Percentiles rank a stretch among this genome's conserved stretches.
These are phyloP conservation scores for Cicer judaicum DNA, from an alignment of 306 rosid species.

Conservation along the genomic window DNA sequence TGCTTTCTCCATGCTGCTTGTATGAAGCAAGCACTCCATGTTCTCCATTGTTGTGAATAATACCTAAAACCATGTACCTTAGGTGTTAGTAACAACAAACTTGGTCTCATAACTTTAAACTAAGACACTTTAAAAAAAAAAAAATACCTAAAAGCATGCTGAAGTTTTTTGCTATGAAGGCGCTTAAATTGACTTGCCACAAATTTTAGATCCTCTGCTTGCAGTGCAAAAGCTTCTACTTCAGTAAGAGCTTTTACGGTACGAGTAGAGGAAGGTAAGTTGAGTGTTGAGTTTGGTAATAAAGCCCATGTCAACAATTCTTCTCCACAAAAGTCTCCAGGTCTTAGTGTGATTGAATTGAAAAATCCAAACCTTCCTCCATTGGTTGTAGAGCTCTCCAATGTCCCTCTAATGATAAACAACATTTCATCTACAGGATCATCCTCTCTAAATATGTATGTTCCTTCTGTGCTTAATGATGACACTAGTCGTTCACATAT, in stretches of 20 bases:
- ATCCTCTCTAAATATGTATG: constrained; percentile 72
- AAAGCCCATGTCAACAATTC: constrained; percentile 93
- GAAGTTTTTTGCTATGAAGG: constrained; percentile 75
- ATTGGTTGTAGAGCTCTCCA: constrained; percentile 90
- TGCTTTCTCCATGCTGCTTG: constrained; percentile 80
- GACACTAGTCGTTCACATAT: constrained; percentile 87
- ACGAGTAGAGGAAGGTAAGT: constrained; percentile 82
- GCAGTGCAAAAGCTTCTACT: constrained; percentile 86
- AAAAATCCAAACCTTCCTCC: constrained; percentile 85
- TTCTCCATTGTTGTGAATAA: constrained; percentile 70
- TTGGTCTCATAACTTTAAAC: too few relatives aligned
- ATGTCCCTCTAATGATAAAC: constrained; percentile 81
- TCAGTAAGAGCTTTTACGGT: constrained; percentile 73
- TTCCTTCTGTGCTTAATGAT: constrained; percentile 75
- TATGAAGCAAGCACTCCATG: constrained; percentile 82
- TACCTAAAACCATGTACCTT: constrained; percentile 43
- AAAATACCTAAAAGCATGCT: constrained; percentile 48
- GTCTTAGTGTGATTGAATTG: constrained; percentile 80
- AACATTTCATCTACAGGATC: constrained; percentile 89
- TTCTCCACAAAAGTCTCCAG: constrained; percentile 89
- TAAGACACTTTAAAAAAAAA: background rate
- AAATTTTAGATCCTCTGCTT: constrained; percentile 77
- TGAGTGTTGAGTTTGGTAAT: constrained; percentile 72
- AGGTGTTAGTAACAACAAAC: too few relatives aligned
- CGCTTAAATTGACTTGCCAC: constrained; percentile 88